These are phyloP conservation scores for Leccinum olivaceopallidum DNA, from an alignment of 768 basidiomycete genomes.

Conservation along the genomic window DNA sequence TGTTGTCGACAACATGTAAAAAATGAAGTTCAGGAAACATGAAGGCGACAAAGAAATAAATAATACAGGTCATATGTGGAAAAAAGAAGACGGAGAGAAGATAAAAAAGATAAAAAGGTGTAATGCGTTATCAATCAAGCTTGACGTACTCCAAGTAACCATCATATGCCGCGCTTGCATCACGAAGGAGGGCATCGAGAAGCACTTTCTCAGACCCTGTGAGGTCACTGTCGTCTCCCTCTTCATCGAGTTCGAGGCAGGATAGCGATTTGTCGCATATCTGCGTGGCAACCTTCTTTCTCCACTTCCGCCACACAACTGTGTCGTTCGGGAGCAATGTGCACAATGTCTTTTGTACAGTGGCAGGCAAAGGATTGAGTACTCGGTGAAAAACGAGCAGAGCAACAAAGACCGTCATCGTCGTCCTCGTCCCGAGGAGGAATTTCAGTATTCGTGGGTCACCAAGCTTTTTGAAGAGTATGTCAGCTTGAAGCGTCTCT, in stretches of 20 bases:
- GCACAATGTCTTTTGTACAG: slow-evolving; percentile 13
- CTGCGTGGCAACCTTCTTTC: slow-evolving; percentile 15
- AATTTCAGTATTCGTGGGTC: slow-evolving; percentile 16
- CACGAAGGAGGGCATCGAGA: slow-evolving; percentile 17
- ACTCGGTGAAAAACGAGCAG: slow-evolving; percentile 16
- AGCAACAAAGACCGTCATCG: slow-evolving; percentile 15
- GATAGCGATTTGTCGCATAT: slow-evolving; percentile 11
- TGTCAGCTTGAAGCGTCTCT: slow-evolving; percentile 19
- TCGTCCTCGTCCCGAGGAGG: slow-evolving; percentile 18
- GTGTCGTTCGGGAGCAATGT: slow-evolving; percentile 24
- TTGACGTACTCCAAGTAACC: slow-evolving; percentile 5
- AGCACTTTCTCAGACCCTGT: slow-evolving; percentile 1
- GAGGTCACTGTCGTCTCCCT: neutral
- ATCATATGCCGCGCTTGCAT: slow-evolving; percentile 17
- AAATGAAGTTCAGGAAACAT: neutral
- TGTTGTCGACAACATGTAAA: neutral
- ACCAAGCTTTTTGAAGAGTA: slow-evolving; percentile 20
- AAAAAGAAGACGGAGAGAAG: too few relatives aligned
- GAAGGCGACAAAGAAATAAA: neutral
- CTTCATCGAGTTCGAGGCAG: slow-evolving; percentile 5
- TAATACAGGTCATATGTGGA: neutral
- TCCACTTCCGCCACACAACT: slow-evolving; percentile 22
- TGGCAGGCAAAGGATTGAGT: neutral
- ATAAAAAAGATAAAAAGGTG: neutral
- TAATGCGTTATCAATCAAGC: neutral